phyloP scores from a whole-genome alignment of 176 grass and related monocot genomes.

The Panicum miliaceum region DNA sequence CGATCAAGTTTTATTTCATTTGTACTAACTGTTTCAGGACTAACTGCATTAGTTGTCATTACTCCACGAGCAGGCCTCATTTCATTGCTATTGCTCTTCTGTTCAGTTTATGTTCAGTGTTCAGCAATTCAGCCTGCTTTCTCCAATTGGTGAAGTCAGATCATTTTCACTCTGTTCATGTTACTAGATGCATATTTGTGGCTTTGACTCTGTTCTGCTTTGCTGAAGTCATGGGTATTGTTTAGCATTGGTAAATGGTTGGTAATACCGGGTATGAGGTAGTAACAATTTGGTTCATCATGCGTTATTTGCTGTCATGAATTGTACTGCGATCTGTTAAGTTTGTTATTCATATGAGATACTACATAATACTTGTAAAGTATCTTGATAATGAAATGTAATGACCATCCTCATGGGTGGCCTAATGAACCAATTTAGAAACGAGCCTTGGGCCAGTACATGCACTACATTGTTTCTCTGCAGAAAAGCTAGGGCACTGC shows the following conservation, averaged over 20 bases:
- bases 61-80: constrained; percentile 6
- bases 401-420: not conserved
- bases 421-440: not conserved
- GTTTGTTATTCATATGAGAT: constrained; percentile 10
- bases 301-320: not conserved
- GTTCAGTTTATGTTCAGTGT: constrained; percentile 1
- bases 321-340: not conserved
- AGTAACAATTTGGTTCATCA: not conserved
- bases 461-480: not conserved
- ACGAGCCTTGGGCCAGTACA: not conserved
- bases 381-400: constrained; percentile 13
- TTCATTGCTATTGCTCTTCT: not conserved
- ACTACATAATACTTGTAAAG: not conserved
- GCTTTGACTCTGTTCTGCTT: not conserved
- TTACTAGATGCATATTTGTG: not conserved
- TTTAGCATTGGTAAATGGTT: not conserved
- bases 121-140: not conserved
- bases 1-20: constrained; percentile 10
- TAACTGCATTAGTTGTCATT: not conserved
- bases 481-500: not conserved
- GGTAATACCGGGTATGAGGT: not conserved
- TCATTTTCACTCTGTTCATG: constrained; percentile 9
- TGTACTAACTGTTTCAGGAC: not conserved
- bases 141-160: not conserved
- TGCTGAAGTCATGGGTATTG: not conserved